A percentile compares a stretch with the other conserved stretches of the same genome.
These are phyloP conservation scores for Cercis canadensis DNA, from an alignment of 306 rosid species.

Conservation along the genomic window DNA sequence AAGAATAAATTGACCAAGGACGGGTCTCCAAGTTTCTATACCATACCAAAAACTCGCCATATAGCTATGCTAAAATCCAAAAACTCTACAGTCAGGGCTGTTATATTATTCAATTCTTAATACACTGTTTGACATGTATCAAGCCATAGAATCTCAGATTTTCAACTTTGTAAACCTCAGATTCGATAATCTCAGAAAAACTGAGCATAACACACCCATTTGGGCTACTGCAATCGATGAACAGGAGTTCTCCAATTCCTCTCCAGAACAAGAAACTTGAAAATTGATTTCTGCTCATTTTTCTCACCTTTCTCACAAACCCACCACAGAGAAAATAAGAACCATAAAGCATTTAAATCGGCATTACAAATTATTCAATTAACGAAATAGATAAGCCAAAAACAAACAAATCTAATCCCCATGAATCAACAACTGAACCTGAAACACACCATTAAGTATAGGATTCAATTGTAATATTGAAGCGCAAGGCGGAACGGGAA, in stretches of 20 bases:
- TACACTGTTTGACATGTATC: constrained; percentile 25
- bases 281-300: constrained; percentile 46
- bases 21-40: neutral
- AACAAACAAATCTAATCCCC: constrained; percentile 7
- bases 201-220: constrained; percentile 29
- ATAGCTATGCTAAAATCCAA: constrained; percentile 20
- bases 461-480: constrained; percentile 18
- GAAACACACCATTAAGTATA: constrained; percentile 31
- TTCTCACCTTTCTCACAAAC: constrained; percentile 39
- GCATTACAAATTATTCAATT: constrained; percentile 29
- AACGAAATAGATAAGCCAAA: constrained; percentile 3
- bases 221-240: constrained; percentile 17
- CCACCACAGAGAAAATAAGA: constrained; percentile 9
- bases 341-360: constrained; percentile 35
- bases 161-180: constrained; percentile 33
- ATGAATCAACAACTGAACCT: constrained; percentile 3
- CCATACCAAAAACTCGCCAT: constrained; percentile 18
- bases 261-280: constrained; percentile 39
- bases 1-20: neutral
- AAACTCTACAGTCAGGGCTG: neutral
- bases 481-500: constrained; percentile 18
- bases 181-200: constrained; percentile 32
- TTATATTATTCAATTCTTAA: constrained; percentile 32
- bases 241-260: constrained; percentile 30
- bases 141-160: constrained; percentile 19